Evolutionary conservation across 768 basidiomycete species (phyloP).

Genomic region (Guyanaporus albipodus): DNA sequence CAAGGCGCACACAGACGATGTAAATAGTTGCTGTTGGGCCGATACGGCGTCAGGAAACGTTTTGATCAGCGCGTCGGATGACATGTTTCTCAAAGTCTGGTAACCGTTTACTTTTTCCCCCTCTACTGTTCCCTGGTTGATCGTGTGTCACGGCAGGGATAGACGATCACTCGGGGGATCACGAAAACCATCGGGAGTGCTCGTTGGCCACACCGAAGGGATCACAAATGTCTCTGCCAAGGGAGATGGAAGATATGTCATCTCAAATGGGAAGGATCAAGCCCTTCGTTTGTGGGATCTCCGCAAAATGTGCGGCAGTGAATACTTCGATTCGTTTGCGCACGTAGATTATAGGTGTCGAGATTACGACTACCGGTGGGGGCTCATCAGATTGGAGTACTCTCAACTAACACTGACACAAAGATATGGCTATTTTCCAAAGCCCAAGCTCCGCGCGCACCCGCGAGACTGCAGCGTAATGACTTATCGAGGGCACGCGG

Average conservation of each 20-base stretch:
- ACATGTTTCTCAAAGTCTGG: slow-evolving; percentile 95
- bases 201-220: slow-evolving; percentile 95
- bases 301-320: slow-evolving; percentile 80
- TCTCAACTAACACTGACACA: slow-evolving; percentile 9
- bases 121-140: background rate
- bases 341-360: slow-evolving; percentile 50
- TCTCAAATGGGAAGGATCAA: slow-evolving; percentile 97
- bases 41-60: slow-evolving; percentile 91
- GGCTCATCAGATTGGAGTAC: slow-evolving; percentile 12
- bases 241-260: slow-evolving; percentile 92
- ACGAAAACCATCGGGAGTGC: slow-evolving; percentile 82
- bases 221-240: slow-evolving; percentile 94
- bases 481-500: slow-evolving; percentile 90
- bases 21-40: slow-evolving; percentile 96
- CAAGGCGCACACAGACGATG: slow-evolving; percentile 82
- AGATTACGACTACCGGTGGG: slow-evolving; percentile 83
- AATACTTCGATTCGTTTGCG: slow-evolving; percentile 58
- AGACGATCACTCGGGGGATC: slow-evolving; percentile 44
- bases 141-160: slow-evolving; percentile 37
- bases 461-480: slow-evolving; percentile 92
- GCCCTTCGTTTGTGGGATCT: slow-evolving; percentile 89
- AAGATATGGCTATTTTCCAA: slow-evolving; percentile 66
- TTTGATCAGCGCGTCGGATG: slow-evolving; percentile 92
- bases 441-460: slow-evolving; percentile 59
- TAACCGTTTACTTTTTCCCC: slow-evolving; percentile 30